phyloP scores from a whole-genome alignment of 331 rosid genomes.

The Quercus phellos region DNA sequence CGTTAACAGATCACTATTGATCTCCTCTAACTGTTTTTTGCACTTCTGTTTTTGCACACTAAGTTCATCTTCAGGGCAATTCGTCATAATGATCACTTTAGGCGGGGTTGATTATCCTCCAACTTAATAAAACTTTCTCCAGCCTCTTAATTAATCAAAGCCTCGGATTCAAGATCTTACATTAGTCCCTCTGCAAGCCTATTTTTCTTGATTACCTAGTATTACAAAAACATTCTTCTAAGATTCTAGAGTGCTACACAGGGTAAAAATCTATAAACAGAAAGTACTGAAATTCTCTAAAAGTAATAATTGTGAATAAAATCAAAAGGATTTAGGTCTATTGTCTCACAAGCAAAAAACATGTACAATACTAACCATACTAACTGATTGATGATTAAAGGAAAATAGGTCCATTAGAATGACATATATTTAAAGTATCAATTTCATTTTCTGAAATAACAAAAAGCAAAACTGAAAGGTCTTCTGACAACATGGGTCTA shows the following conservation, averaged over 20 bases:
- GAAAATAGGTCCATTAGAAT: conserved; percentile 14
- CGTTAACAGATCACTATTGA: neutral
- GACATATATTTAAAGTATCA: neutral
- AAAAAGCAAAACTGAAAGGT: neutral
- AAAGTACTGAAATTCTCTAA: neutral
- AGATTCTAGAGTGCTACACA: neutral
- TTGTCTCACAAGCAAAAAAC: neutral
- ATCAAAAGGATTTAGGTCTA: neutral
- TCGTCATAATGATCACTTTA: conserved; percentile 10
- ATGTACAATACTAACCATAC: neutral
- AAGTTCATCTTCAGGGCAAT: neutral
- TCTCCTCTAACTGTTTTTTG: neutral
- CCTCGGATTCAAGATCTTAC: neutral
- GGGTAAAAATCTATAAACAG: neutral
- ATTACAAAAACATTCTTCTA: neutral
- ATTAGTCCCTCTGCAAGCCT: neutral
- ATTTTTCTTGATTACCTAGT: neutral
- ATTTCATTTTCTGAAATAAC: neutral
- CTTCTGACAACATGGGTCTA: neutral
- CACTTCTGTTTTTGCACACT: neutral
- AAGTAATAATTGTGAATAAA: neutral
- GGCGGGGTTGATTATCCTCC: neutral
- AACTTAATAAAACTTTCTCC: conserved; percentile 7
- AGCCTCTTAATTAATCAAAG: neutral
- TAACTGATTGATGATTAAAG: neutral